These are phyloP conservation scores for Trichocomaceae sp. DNA, from an alignment of 2,329 filamentous ascomycete species.

Conservation along the genomic window DNA sequence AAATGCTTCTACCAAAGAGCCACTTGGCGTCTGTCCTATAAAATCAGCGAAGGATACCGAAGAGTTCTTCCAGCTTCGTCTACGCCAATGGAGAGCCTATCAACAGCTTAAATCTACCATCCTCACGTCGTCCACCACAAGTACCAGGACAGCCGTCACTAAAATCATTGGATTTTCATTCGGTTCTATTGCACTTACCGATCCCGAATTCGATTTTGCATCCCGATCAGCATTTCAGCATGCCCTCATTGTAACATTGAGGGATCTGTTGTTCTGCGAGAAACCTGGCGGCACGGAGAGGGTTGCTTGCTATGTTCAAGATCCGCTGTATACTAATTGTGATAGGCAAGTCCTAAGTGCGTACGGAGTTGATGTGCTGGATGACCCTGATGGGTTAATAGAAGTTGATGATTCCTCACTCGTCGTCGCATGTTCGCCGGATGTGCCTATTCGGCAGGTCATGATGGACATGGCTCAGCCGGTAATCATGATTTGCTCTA, in stretches of 20 bases:
- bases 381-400: slow-evolving; percentile 29
- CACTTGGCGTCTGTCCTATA: background rate
- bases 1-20: slow-evolving; percentile 6
- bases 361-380: slow-evolving; percentile 17
- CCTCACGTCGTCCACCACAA: background rate
- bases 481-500: slow-evolving; percentile 20
- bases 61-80: slow-evolving; percentile 3
- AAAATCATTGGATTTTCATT: slow-evolving; percentile 11
- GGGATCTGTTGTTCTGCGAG: background rate
- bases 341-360: slow-evolving; percentile 16
- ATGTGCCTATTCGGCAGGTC: slow-evolving; percentile 32
- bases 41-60: slow-evolving; percentile 2
- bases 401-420: slow-evolving; percentile 30
- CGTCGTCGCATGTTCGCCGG: slow-evolving; percentile 26
- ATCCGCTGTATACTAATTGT: slow-evolving; percentile 16
- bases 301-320: slow-evolving; percentile 20
- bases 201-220: background rate
- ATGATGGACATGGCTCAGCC: slow-evolving; percentile 33
- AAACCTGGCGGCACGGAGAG: slow-evolving; percentile 2
- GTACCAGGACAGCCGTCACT: background rate
- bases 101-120: slow-evolving; percentile 1
- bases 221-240: slow-evolving; percentile 7
- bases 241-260: slow-evolving; percentile 8
- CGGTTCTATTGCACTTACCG: background rate
- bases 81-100: slow-evolving; percentile 4